Conservation (phyloP, 1,139 yeast species). For the Debaryomycetaceae sp. region DNA sequence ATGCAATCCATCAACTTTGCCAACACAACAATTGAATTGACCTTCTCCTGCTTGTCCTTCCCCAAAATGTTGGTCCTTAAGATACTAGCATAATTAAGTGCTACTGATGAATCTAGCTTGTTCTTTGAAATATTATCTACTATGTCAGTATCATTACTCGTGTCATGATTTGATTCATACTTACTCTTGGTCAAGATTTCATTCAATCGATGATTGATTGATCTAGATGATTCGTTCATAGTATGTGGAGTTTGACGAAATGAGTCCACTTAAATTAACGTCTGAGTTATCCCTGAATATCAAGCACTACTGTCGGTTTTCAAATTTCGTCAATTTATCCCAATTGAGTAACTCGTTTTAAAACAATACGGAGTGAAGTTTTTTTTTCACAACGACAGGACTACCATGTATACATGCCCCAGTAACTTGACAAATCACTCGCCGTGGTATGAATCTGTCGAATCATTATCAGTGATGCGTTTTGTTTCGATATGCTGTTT, state of each 20-base stretch:
- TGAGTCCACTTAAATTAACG: neutral
- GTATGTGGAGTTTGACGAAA: neutral
- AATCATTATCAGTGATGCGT: no score
- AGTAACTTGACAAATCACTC: neutral
- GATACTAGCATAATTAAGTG: conserved; percentile 33
- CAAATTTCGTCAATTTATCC: conserved; percentile 1
- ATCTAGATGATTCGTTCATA: conserved; percentile 37
- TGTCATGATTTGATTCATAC: conserved; percentile 9
- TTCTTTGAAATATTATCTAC: conserved; percentile 24
- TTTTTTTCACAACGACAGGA: neutral
- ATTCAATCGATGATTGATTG: conserved; percentile 44
- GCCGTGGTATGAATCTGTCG: no score
- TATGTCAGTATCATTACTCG: conserved; percentile 2
- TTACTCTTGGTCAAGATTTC: conserved; percentile 40
- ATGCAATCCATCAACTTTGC: conserved; percentile 50
- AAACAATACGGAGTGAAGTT: neutral
- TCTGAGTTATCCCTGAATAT: neutral
- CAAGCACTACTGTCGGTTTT: neutral
- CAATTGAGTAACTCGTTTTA: neutral
- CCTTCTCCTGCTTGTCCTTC: conserved; percentile 49
- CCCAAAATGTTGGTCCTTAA: conserved; percentile 42
- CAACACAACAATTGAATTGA: conserved; percentile 50
- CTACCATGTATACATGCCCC: neutral
- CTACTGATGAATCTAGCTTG: conserved; percentile 34
- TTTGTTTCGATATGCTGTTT: no score